phyloP scores from a whole-genome alignment of 495 filamentous ascomycete species.

The Lepraria neglecta region DNA sequence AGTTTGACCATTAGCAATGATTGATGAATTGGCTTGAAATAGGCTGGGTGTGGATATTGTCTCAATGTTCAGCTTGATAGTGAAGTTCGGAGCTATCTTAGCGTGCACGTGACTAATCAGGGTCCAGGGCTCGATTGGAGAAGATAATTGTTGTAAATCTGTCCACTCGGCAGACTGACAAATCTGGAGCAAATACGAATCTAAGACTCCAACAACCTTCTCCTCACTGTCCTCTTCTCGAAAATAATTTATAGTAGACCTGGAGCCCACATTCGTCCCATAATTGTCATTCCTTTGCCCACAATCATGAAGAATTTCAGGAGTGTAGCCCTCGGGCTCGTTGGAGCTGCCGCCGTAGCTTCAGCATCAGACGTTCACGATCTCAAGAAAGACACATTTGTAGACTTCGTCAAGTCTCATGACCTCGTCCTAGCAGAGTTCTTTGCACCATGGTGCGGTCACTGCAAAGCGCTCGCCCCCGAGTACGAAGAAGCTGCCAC shows the following conservation, averaged over 20 bases:
- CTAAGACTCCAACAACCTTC: neutral
- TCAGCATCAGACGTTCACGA: conserved; percentile 79
- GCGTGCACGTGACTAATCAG: conserved; percentile 9
- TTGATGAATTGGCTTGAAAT: neutral
- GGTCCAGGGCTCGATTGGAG: neutral
- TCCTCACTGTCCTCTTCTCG: neutral
- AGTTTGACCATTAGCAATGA: neutral
- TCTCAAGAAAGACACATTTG: conserved; percentile 79
- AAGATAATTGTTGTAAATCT: conserved; percentile 3
- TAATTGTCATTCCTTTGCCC: conserved; percentile 6
- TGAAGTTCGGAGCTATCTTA: neutral
- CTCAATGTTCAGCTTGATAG: too few species aligned
- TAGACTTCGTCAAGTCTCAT: conserved; percentile 76
- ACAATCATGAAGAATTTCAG: conserved; percentile 52
- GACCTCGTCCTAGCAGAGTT: conserved; percentile 93
- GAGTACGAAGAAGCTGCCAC: conserved; percentile 93
- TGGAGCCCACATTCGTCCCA: neutral
- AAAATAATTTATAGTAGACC: neutral
- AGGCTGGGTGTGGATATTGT: too few species aligned
- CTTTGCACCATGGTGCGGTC: conserved; percentile 98
- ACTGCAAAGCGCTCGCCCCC: conserved; percentile 92
- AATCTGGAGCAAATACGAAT: conserved; percentile 7
- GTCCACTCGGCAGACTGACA: conserved; percentile 14
- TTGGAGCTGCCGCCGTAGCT: conserved; percentile 53
- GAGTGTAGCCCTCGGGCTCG: conserved; percentile 52